A percentile compares a stretch with the other conserved stretches of the same genome.
phyloP scores from a whole-genome alignment of 495 filamentous ascomycete species.

The Tuber brumale region DNA sequence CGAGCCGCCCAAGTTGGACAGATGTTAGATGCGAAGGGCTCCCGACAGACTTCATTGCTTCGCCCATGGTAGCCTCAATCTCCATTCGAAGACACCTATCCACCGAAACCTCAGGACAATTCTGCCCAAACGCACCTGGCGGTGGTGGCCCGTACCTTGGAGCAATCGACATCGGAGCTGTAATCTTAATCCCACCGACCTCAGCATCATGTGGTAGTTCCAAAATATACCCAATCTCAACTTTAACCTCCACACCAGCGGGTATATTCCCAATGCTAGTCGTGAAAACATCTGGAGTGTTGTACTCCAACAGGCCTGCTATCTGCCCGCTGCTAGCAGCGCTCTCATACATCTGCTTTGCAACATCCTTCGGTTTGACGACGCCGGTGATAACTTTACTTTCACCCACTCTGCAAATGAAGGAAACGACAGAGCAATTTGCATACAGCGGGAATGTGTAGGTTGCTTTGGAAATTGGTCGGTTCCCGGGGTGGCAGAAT shows the following conservation, averaged over 20 bases:
- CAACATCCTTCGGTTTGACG: slow-evolving; percentile 56
- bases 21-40: slow-evolving; percentile 61
- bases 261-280: slow-evolving; percentile 60
- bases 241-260: slow-evolving; percentile 47
- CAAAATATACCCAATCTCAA: slow-evolving; percentile 57
- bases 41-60: slow-evolving; percentile 53
- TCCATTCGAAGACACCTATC: slow-evolving; percentile 51
- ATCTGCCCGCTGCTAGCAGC: slow-evolving; percentile 53
- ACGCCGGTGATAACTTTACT: slow-evolving; percentile 49
- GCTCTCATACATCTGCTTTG: slow-evolving; percentile 50
- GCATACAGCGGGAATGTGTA: slow-evolving; percentile 65
- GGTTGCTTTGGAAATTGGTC: slow-evolving; percentile 48
- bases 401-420: slow-evolving; percentile 52
- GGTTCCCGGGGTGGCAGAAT: slow-evolving; percentile 51
- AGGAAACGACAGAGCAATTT: slow-evolving; percentile 57
- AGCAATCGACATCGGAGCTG: slow-evolving; percentile 56
- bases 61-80: slow-evolving; percentile 56
- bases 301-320: slow-evolving; percentile 57
- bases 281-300: slow-evolving; percentile 58
- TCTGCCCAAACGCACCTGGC: slow-evolving; percentile 19
- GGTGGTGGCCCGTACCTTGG: slow-evolving; percentile 55
- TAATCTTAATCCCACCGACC: slow-evolving; percentile 58
- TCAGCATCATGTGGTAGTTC: slow-evolving; percentile 61
- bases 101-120: slow-evolving; percentile 16
- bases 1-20: slow-evolving; percentile 51